These are phyloP conservation scores for Echria macrotheca DNA, from an alignment of 495 filamentous ascomycete genomes.

Conservation along the genomic window DNA sequence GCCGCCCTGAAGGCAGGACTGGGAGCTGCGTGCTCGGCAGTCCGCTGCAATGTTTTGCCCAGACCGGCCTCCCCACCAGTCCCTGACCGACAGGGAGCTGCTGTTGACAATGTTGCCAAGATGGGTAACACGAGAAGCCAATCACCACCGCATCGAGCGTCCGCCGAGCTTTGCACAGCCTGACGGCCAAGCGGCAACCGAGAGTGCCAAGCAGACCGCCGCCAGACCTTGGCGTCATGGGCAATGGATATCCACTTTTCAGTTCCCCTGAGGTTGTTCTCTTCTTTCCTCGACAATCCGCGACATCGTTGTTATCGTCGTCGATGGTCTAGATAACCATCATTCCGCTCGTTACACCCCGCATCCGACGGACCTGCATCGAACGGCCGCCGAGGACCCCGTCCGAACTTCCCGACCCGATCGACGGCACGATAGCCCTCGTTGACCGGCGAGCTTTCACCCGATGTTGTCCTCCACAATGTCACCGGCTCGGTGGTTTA, in stretches of 20 bases:
- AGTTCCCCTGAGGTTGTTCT: background rate
- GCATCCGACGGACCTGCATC: too few relatives aligned
- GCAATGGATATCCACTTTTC: background rate
- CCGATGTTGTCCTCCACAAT: background rate
- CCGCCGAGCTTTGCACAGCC: slow-evolving; percentile 17
- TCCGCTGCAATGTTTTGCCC: slow-evolving; percentile 6
- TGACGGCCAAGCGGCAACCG: slow-evolving; percentile 18
- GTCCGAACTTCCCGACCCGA: too few relatives aligned
- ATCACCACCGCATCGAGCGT: slow-evolving; percentile 4
- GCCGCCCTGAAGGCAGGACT: too few relatives aligned
- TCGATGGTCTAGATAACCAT: slow-evolving; percentile 11
- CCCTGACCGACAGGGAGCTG: background rate
- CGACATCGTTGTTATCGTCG: background rate
- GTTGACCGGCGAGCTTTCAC: too few relatives aligned
- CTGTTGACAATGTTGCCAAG: slow-evolving; percentile 17
- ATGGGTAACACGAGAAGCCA: slow-evolving; percentile 5
- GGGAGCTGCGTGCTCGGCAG: background rate
- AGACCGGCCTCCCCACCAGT: too few relatives aligned
- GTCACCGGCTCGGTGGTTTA: slow-evolving; percentile 16
- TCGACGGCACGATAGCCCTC: too few relatives aligned
- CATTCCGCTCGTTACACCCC: slow-evolving; percentile 12
- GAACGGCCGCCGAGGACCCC: too few relatives aligned
- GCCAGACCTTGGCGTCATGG: background rate
- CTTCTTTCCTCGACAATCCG: slow-evolving; percentile 2
- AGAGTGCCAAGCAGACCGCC: slow-evolving; percentile 15